phyloP scores from a whole-genome alignment of 345 rosid genomes.

The Iberis pinnata region DNA sequence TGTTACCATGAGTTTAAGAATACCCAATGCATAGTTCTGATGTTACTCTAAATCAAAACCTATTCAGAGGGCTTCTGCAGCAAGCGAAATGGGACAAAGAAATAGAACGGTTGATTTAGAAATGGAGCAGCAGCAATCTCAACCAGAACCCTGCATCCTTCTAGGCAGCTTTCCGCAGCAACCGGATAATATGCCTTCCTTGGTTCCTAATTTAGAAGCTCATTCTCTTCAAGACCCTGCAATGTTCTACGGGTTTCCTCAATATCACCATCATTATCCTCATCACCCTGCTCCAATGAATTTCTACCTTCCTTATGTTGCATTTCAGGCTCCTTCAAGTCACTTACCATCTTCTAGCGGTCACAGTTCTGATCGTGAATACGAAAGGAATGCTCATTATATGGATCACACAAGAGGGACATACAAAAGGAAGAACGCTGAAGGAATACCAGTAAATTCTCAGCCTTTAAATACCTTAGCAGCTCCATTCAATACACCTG shows the following conservation, averaged over 20 bases:
- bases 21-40: conserved; percentile 23
- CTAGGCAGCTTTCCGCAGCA: conserved; percentile 44
- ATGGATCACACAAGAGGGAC: conserved; percentile 52
- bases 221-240: conserved; percentile 40
- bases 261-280: conserved; percentile 39
- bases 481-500: conserved; percentile 35
- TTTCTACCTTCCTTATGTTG: conserved; percentile 48
- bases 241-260: conserved; percentile 47
- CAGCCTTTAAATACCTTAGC: conserved; percentile 41
- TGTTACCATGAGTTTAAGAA: conserved; percentile 13
- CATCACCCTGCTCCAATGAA: conserved; percentile 40
- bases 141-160: conserved; percentile 48
- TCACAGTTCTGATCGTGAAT: conserved; percentile 44
- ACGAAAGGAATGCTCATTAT: conserved; percentile 45
- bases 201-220: conserved; percentile 40
- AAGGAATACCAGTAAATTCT: conserved; percentile 36
- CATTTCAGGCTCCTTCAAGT: conserved; percentile 41
- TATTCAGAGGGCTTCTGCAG: conserved; percentile 30
- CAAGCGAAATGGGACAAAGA: conserved; percentile 62
- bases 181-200: conserved; percentile 37
- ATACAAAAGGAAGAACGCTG: conserved; percentile 61
- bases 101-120: conserved; percentile 51
- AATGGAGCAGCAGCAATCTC: conserved; percentile 55
- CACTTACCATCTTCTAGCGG: conserved; percentile 56
- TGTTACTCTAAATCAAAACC: neutral